Evolutionary conservation across 352 stramenopile species (phyloP).

Genomic region (Globisporangium lucens): DNA sequence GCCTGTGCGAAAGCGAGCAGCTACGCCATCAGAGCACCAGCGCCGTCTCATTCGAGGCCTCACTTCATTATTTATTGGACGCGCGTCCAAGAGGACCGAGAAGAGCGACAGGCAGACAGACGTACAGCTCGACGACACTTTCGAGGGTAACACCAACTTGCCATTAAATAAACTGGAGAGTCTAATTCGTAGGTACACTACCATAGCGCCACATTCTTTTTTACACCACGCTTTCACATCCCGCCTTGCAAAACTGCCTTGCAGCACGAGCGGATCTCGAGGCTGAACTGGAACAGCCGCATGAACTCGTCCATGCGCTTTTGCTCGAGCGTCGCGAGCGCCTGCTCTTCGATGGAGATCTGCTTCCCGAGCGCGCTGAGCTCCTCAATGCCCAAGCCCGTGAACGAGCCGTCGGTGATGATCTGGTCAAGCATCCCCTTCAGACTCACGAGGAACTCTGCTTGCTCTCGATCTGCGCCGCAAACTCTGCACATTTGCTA

Average conservation of each 20-base stretch:
- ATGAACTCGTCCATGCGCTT: constrained; percentile 23
- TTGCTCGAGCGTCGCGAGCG: constrained; percentile 20
- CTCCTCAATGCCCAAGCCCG: constrained; percentile 5
- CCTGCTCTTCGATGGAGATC: constrained; percentile 21
- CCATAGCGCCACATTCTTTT: not conserved
- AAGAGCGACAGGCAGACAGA: not conserved
- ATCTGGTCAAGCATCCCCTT: constrained; percentile 6
- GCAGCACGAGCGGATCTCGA: constrained; percentile 18
- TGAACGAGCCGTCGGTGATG: not conserved
- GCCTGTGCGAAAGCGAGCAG: not conserved
- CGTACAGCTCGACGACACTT: not conserved
- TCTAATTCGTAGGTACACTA: not conserved
- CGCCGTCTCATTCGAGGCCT: no score
- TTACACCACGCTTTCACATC: not conserved
- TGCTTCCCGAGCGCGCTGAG: constrained; percentile 17
- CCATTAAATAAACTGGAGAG: constrained; percentile 6
- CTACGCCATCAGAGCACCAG: not conserved
- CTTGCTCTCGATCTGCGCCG: constrained; percentile 9
- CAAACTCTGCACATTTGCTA: constrained; percentile 14
- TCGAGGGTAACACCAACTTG: not conserved
- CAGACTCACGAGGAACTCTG: not conserved
- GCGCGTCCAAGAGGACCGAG: not conserved
- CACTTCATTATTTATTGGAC: not conserved
- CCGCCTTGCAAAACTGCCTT: constrained; percentile 7
- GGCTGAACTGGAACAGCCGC: constrained; percentile 28